A percentile compares a stretch with the other conserved stretches of the same genome.
These are phyloP conservation scores for Ascochyta koolunga DNA, from an alignment of 2,329 filamentous ascomycete species.

Conservation along the genomic window DNA sequence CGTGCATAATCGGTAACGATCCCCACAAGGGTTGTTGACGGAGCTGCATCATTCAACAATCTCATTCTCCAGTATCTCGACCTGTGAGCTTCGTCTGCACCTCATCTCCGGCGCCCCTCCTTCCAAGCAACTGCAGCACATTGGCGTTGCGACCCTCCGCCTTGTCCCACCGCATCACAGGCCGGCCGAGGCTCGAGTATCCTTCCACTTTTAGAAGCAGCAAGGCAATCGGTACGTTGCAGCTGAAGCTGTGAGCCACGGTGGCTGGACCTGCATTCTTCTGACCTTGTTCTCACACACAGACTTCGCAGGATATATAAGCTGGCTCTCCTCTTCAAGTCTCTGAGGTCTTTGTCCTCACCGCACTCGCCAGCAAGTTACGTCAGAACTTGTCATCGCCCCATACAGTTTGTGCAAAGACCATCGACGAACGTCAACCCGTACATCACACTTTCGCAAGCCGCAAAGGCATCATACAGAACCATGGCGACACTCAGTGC, in stretches of 20 bases:
- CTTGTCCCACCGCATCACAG: conserved; percentile 39
- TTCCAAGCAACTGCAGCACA: conserved; percentile 3
- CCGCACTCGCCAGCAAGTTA: conserved; percentile 21
- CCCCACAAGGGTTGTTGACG: conserved; percentile 11
- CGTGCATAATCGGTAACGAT: conserved; percentile 18
- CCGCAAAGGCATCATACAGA: conserved; percentile 16
- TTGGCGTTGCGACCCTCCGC: conserved; percentile 21
- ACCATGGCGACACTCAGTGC: conserved; percentile 58
- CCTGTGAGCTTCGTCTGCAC: conserved; percentile 4
- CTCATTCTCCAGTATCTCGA: conserved; percentile 3
- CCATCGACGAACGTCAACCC: conserved; percentile 13
- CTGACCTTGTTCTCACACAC: conserved; percentile 14
- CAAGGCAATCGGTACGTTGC: conserved; percentile 17
- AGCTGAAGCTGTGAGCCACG: conserved; percentile 28
- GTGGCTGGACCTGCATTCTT: conserved; percentile 21
- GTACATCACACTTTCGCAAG: conserved; percentile 1
- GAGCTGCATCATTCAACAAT: conserved; percentile 15
- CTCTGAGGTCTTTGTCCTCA: conserved; percentile 19
- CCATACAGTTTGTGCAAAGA: conserved; percentile 11
- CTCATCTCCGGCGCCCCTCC: conserved; percentile 7
- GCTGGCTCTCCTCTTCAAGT: conserved; percentile 32
- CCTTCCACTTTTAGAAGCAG: conserved; percentile 27
- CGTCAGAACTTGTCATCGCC: conserved; percentile 29
- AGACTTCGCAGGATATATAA: conserved; percentile 24
- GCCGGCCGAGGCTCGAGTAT: conserved; percentile 41